These are phyloP conservation scores for Mycena vulgaris DNA, from an alignment of 768 basidiomycete genomes.

Conservation along the genomic window DNA sequence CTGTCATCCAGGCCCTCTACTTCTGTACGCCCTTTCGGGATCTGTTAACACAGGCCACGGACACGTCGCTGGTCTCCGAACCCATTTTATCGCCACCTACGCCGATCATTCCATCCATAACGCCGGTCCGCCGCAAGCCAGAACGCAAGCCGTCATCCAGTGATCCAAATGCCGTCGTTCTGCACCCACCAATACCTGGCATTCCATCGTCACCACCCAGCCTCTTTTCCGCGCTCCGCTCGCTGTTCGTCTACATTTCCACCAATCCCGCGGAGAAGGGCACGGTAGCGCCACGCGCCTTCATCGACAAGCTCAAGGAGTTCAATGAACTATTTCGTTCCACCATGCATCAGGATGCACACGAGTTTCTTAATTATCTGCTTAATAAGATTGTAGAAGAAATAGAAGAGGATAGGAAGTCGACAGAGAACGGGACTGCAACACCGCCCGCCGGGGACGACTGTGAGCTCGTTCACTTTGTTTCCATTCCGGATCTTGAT, in stretches of 20 bases:
- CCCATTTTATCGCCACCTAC: conserved; percentile 42
- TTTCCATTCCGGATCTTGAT: conserved; percentile 1
- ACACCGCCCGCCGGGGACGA: conserved; percentile 67
- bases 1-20: conserved; percentile 97
- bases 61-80: conserved; percentile 61
- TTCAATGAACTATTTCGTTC: conserved; percentile 93
- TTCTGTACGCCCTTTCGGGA: conserved; percentile 95
- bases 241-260: conserved; percentile 90
- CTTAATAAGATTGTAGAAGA: conserved; percentile 96
- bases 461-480: conserved; percentile 63
- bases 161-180: conserved; percentile 33
- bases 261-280: conserved; percentile 85
- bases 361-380: conserved; percentile 96
- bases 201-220: conserved; percentile 77
- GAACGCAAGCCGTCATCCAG: conserved; percentile 64
- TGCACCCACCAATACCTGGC: conserved; percentile 35
- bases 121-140: conserved; percentile 66
- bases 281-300: conserved; percentile 89
- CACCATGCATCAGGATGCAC: conserved; percentile 97
- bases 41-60: conserved; percentile 82
- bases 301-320: conserved; percentile 95
- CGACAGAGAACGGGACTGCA: conserved; percentile 46
- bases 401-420: conserved; percentile 80
- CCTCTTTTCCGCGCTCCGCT: conserved; percentile 92
- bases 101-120: conserved; percentile 50